Percentiles rank a stretch among this genome's conserved stretches.
phyloP scores from a whole-genome alignment of 139 green algal genomes.

The Micromonas pusilla region DNA sequence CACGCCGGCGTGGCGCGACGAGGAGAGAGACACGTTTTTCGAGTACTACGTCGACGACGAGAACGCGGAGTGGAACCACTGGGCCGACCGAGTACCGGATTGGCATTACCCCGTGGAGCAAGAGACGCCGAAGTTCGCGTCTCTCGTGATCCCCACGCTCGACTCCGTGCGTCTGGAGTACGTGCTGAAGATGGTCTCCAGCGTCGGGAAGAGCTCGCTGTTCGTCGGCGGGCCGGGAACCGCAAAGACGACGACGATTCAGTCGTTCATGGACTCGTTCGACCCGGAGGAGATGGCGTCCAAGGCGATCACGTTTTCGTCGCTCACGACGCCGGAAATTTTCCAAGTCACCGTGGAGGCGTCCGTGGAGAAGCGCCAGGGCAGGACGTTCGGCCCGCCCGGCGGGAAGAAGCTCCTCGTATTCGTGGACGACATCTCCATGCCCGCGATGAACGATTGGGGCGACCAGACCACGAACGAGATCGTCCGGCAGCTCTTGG shows the following conservation, averaged over 20 bases:
- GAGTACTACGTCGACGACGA: constrained; percentile 72
- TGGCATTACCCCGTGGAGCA: constrained; percentile 63
- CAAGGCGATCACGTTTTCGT: constrained; percentile 70
- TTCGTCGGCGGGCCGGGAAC: constrained; percentile 70
- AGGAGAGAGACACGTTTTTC: constrained; percentile 59
- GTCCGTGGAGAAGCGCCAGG: constrained; percentile 67
- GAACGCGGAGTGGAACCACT: constrained; percentile 58
- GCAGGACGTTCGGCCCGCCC: constrained; percentile 68
- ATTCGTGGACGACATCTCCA: constrained; percentile 79
- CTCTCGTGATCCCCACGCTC: constrained; percentile 74
- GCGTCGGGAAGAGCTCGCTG: constrained; percentile 42
- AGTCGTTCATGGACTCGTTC: constrained; percentile 51
- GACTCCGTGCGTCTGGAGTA: constrained; percentile 60
- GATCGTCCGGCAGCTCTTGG: constrained; percentile 69
- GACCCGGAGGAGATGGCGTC: constrained; percentile 41
- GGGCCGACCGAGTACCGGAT: constrained; percentile 50
- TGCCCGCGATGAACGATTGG: constrained; percentile 68
- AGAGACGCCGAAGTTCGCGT: constrained; percentile 56
- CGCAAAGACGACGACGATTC: constrained; percentile 68
- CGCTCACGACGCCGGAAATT: constrained; percentile 48
- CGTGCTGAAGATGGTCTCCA: constrained; percentile 22
- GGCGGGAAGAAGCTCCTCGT: constrained; percentile 67
- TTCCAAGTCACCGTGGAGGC: constrained; percentile 68
- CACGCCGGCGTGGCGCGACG: constrained; percentile 52
- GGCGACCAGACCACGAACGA: constrained; percentile 76